Base-by-base conservation (phyloP, 139 green algal genomes). In the Auxenochlorella pyrenoidosa region DNA sequence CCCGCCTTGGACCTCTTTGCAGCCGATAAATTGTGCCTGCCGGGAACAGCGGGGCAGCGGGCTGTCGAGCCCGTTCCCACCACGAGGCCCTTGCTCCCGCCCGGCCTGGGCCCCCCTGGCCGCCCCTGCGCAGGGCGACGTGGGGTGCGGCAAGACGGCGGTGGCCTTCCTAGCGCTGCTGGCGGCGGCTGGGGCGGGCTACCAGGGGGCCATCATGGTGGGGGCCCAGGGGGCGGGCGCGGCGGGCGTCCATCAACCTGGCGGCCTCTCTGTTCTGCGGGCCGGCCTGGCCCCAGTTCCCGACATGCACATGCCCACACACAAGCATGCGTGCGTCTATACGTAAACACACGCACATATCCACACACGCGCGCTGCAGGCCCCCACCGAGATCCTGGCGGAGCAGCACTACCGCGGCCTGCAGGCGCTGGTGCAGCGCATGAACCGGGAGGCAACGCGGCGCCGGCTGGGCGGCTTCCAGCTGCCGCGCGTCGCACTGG, bases 131-230 rank as follows among this genome's bases (percentile, higher is more conserved):
- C 90, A 98, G 90, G 97, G 97, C 13, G 97, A 99, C 85, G 97
- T 99, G 30, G 97, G 97, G 12, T 97, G 94, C 66, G 97, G 97
- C 86, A 99, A 99, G 88, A 98, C 97, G 1, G 92, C 95, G 28
- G 96, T 99, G 40, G 96, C 97, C 13, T 87, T 98, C 41, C 83
- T 99, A 72, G 93, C 96, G 4, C 90, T 96, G 89, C 82, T 98
- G 76, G 93, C 92, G 12, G 93, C 92, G 0, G 92, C 91, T 19
- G 93, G 91, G 24, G 91, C 85, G 63, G 95, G 96, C 58, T 94
- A 92, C 44, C 96, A 99, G 91, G 94, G 88, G 0, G 91, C 95
- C 41, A 81, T 99, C 77, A 96, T 99, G 92, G 82, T 86, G 65
- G 16, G 80, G 5, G 32, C 12, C 30, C 6, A 15, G 70, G 70